Evolutionary conservation across 177 flowering plant genomes (phyloP).

Genomic region (Vitis hybrid): DNA sequence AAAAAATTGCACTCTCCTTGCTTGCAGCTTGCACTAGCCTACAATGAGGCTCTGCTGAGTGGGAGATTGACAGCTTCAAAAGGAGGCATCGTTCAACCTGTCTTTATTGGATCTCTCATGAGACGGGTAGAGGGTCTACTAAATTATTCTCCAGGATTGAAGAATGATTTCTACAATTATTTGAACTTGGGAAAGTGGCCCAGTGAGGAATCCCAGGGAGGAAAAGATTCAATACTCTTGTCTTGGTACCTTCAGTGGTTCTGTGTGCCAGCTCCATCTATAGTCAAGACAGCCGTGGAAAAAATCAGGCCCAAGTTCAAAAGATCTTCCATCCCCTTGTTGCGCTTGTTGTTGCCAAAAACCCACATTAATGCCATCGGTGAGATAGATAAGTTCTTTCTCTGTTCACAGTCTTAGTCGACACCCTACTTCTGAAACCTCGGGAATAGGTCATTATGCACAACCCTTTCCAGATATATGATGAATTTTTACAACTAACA

Average conservation of each 20-base stretch:
- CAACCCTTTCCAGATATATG: too few species aligned
- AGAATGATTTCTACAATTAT: conserved; percentile 42
- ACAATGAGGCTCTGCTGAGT: conserved; percentile 63
- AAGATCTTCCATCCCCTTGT: conserved; percentile 49
- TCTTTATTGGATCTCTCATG: conserved; percentile 65
- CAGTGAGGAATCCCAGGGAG: conserved; percentile 17
- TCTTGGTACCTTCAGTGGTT: conserved; percentile 90
- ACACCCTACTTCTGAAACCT: background rate
- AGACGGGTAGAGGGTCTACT: conserved; percentile 77
- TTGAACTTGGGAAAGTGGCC: conserved; percentile 68
- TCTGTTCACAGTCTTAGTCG: conserved; percentile 15
- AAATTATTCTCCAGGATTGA: conserved; percentile 25
- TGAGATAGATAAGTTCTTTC: conserved; percentile 40
- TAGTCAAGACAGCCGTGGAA: conserved; percentile 41
- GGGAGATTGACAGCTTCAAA: conserved; percentile 58
- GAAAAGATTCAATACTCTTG: conserved; percentile 36
- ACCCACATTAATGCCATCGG: conserved; percentile 55
- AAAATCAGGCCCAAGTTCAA: conserved; percentile 41
- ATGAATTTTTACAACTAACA: too few species aligned
- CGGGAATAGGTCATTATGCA: too few species aligned
- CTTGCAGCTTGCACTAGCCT: conserved; percentile 82
- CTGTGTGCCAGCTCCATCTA: conserved; percentile 53
- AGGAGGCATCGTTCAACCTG: conserved; percentile 68
- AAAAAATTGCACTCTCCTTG: background rate
- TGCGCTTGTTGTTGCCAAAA: conserved; percentile 62